Evolutionary conservation across 2,329 filamentous ascomycete genomes (phyloP).

Genomic region (Cladophialophora psammophila): DNA sequence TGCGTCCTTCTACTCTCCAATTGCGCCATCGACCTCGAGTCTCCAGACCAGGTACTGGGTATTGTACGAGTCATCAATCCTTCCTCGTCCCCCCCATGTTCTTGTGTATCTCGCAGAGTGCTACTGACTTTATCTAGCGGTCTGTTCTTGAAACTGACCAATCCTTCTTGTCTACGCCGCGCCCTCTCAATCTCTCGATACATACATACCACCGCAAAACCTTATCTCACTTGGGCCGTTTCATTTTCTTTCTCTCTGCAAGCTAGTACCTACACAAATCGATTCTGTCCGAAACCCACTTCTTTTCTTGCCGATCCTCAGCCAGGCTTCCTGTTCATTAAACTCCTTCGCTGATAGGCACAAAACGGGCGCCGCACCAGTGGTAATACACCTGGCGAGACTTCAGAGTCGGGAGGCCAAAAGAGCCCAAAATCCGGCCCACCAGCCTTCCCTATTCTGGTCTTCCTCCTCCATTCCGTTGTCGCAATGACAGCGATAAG

Average conservation of each 20-base stretch:
- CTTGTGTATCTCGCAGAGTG: conserved; percentile 2
- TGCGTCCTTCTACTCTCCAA: conserved; percentile 4
- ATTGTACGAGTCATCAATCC: not conserved
- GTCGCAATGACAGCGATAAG: conserved; percentile 15
- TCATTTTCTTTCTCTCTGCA: not conserved
- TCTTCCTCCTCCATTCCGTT: conserved; percentile 4
- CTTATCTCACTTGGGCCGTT: conserved; percentile 30
- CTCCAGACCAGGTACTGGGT: not conserved
- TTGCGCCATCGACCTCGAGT: conserved; percentile 14
- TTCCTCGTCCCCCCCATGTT: not conserved
- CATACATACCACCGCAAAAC: conserved; percentile 18
- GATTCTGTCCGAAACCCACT: conserved; percentile 23
- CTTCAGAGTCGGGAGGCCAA: not conserved
- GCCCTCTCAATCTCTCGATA: not conserved
- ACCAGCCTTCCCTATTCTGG: conserved; percentile 1
- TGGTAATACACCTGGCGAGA: conserved; percentile 7
- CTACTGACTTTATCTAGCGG: conserved; percentile 17
- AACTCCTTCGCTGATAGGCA: conserved; percentile 22
- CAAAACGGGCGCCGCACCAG: conserved; percentile 10
- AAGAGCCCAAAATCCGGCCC: conserved; percentile 17
- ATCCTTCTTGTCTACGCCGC: not conserved
- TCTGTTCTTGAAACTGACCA: conserved; percentile 4
- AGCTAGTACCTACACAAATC: conserved; percentile 26
- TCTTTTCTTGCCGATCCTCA: conserved; percentile 2
- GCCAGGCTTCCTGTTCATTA: not conserved